Base-by-base conservation (phyloP, 164 flowering plant genomes). In the Brasenia schreberi region DNA sequence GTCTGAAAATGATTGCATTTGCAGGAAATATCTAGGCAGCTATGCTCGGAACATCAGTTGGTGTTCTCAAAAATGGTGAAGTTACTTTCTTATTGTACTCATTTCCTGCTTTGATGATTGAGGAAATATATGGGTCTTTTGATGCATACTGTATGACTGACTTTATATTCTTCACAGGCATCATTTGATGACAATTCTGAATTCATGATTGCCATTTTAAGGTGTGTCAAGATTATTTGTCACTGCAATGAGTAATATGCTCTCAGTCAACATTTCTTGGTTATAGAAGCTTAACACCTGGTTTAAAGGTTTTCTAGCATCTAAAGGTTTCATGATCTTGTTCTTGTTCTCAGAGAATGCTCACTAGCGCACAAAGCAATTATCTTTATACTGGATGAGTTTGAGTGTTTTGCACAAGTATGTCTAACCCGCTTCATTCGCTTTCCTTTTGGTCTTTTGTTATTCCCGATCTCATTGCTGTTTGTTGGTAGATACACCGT, bases 181-280 rank as follows among this genome's bases (percentile, higher is more conserved):
- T 95, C 99, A 60, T 87, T 77, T 75, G 99, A 95, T 75, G 99
- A 95, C 75, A 95, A 95, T 75, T 78, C 96, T 63, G 84, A 92
- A 70, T 95, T 95, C 75, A 76, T 95, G 85, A 70, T 85, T 69
- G 82, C 87, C 62, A 83, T 92, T 87, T 75, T 95, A 67, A 77
- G 88, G 97, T 95, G 67, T 81, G 90, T 80, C 44, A 17, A 27
- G 4, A n/a, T 9, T 60, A 60, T 19, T 60, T 60, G 27, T 60
- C 53, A 45, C 11, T 7, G 12, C 7, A 45, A 7, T 45, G 12
- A 45, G 12, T 45, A 45, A 45, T 7, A 7, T 4, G 12, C 53
- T 12, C 7, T 45, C 53, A 5, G 7, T 12, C 53, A 45, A 5
- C 6, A 45, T 45, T 45, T 45, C 12, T 7, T 45, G 27, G 27